A percentile compares a stretch with the other conserved stretches of the same genome.
phyloP scores from a whole-genome alignment of 2,329 filamentous ascomycete genomes.

The Botrytis fragariae region DNA sequence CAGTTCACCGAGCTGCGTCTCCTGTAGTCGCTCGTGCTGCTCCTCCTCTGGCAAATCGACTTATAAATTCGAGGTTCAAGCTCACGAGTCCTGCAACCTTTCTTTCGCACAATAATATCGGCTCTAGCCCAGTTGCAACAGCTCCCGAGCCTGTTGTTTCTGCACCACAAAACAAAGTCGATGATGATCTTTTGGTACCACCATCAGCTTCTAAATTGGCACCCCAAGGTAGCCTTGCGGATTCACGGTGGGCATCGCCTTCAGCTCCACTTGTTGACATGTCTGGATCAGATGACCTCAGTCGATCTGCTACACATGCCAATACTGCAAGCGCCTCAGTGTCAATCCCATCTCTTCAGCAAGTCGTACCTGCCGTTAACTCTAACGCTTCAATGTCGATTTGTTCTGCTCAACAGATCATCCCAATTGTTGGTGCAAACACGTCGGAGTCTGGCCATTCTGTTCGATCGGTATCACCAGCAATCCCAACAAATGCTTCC shows the following conservation, averaged over 20 bases:
- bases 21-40: neutral
- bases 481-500: neutral
- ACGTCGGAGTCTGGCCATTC: neutral
- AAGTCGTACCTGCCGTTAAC: neutral
- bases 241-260: slow-evolving; percentile 1
- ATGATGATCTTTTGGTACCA: neutral
- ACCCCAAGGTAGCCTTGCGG: neutral
- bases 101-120: neutral
- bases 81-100: slow-evolving; percentile 1
- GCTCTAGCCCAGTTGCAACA: neutral
- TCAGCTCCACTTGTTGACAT: neutral
- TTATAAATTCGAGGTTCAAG: neutral
- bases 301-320: neutral
- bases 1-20: neutral
- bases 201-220: neutral
- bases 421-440: neutral
- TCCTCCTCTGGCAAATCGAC: neutral
- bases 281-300: neutral
- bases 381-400: neutral
- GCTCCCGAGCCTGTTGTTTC: neutral
- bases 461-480: neutral
- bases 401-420: neutral
- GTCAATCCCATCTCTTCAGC: neutral
- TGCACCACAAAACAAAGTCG: neutral
- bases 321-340: neutral